Evolutionary conservation across 441 rosid genomes (phyloP).

Genomic region (Hura crepitans): DNA sequence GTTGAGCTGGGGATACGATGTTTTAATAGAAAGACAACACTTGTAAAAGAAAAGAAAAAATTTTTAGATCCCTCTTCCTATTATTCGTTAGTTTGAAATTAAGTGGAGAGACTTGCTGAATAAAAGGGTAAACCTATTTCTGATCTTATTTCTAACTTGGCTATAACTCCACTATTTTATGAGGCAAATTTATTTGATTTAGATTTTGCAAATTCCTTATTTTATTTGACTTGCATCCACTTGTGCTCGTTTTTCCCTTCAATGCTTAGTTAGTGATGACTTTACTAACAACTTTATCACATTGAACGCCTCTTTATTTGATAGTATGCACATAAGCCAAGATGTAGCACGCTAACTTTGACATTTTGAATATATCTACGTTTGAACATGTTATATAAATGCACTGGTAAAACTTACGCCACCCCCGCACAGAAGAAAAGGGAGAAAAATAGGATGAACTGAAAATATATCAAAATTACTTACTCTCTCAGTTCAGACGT

Average conservation of each 20-base stretch:
- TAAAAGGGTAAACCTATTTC: too few relatives aligned
- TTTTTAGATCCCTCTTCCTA: too few relatives aligned
- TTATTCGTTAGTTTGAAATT: too few relatives aligned
- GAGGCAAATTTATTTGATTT: too few relatives aligned
- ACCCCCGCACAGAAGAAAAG: background rate
- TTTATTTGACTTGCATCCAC: background rate
- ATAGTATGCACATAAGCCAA: background rate
- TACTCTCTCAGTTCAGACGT: constrained; percentile 77
- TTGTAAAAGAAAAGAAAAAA: too few relatives aligned
- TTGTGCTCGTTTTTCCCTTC: too few relatives aligned
- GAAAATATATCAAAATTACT: constrained; percentile 28
- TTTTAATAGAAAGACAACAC: background rate
- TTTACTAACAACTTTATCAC: background rate
- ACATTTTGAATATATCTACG: background rate
- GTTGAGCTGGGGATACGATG: background rate
- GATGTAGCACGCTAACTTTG: background rate
- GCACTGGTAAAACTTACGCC: background rate
- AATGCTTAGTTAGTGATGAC: background rate
- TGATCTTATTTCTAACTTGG: too few relatives aligned
- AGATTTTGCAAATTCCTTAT: background rate
- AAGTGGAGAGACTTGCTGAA: too few relatives aligned
- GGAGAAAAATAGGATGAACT: constrained; percentile 9
- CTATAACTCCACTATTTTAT: too few relatives aligned
- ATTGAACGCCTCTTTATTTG: background rate
- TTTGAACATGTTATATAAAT: background rate